Evolutionary conservation across 2,329 filamentous ascomycete genomes (phyloP).

Genomic region (Lojkania enalia): DNA sequence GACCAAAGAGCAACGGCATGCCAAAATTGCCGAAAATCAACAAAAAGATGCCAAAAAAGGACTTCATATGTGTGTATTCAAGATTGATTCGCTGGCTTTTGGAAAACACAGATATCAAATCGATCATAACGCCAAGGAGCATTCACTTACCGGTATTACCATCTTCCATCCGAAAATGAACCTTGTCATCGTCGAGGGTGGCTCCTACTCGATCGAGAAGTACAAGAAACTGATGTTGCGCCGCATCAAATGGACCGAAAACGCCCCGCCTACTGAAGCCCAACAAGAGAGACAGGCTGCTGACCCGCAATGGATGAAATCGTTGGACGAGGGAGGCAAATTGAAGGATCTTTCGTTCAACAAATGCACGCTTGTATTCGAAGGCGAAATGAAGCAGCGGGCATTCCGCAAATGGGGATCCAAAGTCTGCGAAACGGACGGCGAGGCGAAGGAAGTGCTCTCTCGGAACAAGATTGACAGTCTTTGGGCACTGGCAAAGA

Average conservation of each 20-base stretch:
- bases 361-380: constrained; percentile 82
- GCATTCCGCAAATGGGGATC: constrained; percentile 84
- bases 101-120: constrained; percentile 94
- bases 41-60: constrained; percentile 86
- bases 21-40: constrained; percentile 82
- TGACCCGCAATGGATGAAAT: constrained; percentile 72
- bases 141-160: constrained; percentile 84
- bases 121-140: constrained; percentile 86
- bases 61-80: constrained; percentile 84
- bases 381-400: constrained; percentile 81
- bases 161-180: constrained; percentile 89
- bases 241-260: constrained; percentile 94
- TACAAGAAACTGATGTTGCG: constrained; percentile 94
- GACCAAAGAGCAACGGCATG: constrained; percentile 81
- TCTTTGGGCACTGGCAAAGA: constrained; percentile 88
- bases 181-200: constrained; percentile 89
- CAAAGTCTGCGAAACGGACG: constrained; percentile 90
- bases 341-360: constrained; percentile 83
- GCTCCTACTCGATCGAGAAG: constrained; percentile 76
- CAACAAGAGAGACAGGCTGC: constrained; percentile 63
- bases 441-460: constrained; percentile 80
- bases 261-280: constrained; percentile 66
- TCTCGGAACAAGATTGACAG: constrained; percentile 86
- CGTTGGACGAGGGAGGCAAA: constrained; percentile 75
- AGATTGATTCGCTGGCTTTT: constrained; percentile 85